Percentiles rank a stretch among this genome's conserved stretches.
These are phyloP conservation scores for Mycoemilia scoparia DNA, from an alignment of 192 early-diverging fungal genomes.

Conservation along the genomic window DNA sequence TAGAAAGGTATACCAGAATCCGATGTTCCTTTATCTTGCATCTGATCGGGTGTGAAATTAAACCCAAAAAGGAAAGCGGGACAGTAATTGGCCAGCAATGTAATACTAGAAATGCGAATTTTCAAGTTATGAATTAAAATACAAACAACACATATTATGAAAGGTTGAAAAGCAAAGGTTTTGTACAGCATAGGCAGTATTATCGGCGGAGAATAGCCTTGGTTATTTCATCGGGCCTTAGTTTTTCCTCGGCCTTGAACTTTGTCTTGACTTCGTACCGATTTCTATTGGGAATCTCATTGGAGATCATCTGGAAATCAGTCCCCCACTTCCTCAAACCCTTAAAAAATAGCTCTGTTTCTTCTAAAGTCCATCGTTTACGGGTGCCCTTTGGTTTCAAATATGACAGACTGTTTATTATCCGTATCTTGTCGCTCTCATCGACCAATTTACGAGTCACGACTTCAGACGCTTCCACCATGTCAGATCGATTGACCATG, in stretches of 20 bases:
- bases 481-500: slow-evolving; percentile 18
- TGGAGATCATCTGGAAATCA: slow-evolving; percentile 27
- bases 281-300: slow-evolving; percentile 11
- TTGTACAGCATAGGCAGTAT: slow-evolving; percentile 2
- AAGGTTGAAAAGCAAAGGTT: no score
- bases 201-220: slow-evolving; percentile 11
- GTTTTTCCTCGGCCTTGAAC: slow-evolving; percentile 23
- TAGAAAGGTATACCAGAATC: no score
- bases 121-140: no score
- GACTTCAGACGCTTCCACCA: slow-evolving; percentile 9
- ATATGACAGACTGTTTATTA: slow-evolving; percentile 25
- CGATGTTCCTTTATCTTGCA: no score
- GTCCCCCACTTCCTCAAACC: slow-evolving; percentile 19
- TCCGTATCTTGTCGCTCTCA: slow-evolving; percentile 14
- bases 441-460: slow-evolving; percentile 24
- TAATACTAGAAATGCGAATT: no score
- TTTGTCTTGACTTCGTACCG: slow-evolving; percentile 26
- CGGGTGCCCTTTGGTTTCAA: slow-evolving; percentile 11
- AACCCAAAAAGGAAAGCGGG: no score
- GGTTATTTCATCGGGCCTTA: slow-evolving; percentile 10
- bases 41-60: no score
- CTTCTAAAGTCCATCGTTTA: slow-evolving; percentile 18
- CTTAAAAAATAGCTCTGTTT: slow-evolving; percentile 20
- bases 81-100: no score
- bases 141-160: no score